Evolutionary conservation across 768 basidiomycete genomes (phyloP).

Genomic region (Tricholoma terreum): DNA sequence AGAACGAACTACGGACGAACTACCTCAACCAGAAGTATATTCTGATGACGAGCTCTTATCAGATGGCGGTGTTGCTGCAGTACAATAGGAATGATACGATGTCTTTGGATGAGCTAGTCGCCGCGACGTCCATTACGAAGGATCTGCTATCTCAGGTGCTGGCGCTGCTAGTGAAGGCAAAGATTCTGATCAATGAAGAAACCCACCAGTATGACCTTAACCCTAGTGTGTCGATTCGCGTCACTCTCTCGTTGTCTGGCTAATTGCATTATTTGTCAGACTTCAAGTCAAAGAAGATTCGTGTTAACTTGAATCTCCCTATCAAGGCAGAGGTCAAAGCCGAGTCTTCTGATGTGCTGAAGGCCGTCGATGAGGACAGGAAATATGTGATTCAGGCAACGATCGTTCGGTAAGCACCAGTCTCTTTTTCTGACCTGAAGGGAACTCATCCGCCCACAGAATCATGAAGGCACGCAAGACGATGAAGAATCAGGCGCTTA

Average conservation of each 20-base stretch:
- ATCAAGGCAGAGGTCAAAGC: constrained; percentile 96
- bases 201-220: constrained; percentile 91
- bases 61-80: constrained; percentile 94
- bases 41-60: constrained; percentile 93
- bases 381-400: constrained; percentile 97
- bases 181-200: constrained; percentile 88
- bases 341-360: constrained; percentile 86
- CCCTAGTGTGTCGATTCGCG: constrained; percentile 42
- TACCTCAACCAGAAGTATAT: constrained; percentile 96
- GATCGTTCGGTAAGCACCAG: constrained; percentile 65
- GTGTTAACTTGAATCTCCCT: constrained; percentile 86
- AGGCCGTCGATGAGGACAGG: constrained; percentile 96
- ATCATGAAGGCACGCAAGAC: constrained; percentile 97
- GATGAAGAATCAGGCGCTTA: constrained; percentile 90
- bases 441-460: constrained; percentile 33
- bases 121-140: constrained; percentile 79
- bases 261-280: constrained; percentile 36
- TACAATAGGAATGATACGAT: constrained; percentile 93
- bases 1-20: constrained; percentile 94
- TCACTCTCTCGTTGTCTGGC: constrained; percentile 2
- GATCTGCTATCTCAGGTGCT: constrained; percentile 75
- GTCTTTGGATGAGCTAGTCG: constrained; percentile 73
- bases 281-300: constrained; percentile 96
- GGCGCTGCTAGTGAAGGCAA: constrained; percentile 80
- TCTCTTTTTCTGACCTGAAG: background rate